Base-by-base conservation (phyloP, 2,329 filamentous ascomycete genomes). In the Pyrenophora tritici-repentis region DNA sequence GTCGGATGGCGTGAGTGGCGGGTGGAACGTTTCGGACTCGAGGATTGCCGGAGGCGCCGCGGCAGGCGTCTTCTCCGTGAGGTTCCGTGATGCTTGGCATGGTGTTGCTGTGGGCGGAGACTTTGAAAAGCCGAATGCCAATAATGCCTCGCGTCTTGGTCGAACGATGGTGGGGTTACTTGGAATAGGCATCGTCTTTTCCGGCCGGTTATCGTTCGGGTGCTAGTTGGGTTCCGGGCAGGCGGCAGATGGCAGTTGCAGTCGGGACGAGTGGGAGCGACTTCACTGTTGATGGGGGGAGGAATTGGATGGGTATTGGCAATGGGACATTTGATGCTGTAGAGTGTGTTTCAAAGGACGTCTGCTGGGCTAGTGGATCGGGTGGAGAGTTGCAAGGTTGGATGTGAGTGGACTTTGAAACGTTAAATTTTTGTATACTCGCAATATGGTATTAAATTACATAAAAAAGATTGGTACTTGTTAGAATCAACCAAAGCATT, bases 321-420 rank as follows among this genome's bases (percentile, higher is more conserved):
- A 70, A 68, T 41, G 64, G 64, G 7, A 64, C 65, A 2, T 68
- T 70, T 26, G 63, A 68, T 46, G 58, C 61, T 14, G 63, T 70
- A 1, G 61, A 66, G 22, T 70, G 66, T 46, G 26, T 63, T 4
- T 39, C 22, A 6, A 55, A 34, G 12, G 16, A 45, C 22, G 32
- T 50, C 2, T 70, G 66, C 39, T 70, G 66, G 65, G 65, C 66
- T 3, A 65, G 62, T 8, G 66, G 66, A 10, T 59, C 62, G 2
- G 39, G 50, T 14, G 66, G 6, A 49, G 61, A 24, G 61, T 68
- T 16, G 65, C 56, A 7, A 48, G 52, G 4, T 39, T 68, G 39
- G 32, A 32, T 18, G 20, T 52, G 29, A 29, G 16, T 7, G 34
- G 20, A 6, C 32, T 42, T 2, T 44, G 20, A 37, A 29, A 29